These are phyloP conservation scores for Trypanosoma rangeli DNA, from an alignment of 208 protist genomes.

Conservation along the genomic window DNA sequence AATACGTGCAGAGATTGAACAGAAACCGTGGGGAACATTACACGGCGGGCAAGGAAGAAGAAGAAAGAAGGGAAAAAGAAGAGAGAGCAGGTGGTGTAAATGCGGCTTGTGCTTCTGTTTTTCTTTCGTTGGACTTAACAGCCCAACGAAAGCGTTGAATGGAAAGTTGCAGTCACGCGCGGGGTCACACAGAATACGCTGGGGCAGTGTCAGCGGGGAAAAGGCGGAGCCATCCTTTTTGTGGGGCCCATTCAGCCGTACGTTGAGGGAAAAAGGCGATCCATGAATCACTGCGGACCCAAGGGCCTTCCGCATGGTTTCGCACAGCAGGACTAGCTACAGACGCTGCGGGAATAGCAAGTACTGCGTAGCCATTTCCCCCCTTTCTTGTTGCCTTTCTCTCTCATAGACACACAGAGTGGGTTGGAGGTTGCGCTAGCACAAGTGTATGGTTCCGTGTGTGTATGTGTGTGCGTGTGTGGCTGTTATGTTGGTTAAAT, in stretches of 20 bases:
- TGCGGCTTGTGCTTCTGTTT: not conserved
- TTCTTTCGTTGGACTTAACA: conserved; percentile 16
- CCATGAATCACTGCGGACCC: conserved; percentile 22
- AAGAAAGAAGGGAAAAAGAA: not conserved
- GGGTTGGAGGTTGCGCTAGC: not conserved
- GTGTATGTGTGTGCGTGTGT: not conserved
- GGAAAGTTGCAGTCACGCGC: not conserved
- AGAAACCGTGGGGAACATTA: not conserved
- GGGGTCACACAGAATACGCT: conserved; percentile 8
- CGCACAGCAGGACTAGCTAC: conserved; percentile 4
- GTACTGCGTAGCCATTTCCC: not conserved
- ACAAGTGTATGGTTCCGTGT: not conserved
- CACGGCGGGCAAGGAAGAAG: conserved; percentile 1
- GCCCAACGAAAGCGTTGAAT: conserved; percentile 17
- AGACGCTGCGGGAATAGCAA: conserved; percentile 21
- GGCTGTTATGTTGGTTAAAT: not conserved
- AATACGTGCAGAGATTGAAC: not conserved
- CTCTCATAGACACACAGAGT: not conserved
- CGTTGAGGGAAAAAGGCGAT: conserved; percentile 27
- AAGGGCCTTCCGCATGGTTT: conserved; percentile 30
- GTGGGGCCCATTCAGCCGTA: conserved; percentile 10
- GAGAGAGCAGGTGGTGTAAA: not conserved
- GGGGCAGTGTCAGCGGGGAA: conserved; percentile 22
- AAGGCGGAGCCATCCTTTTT: conserved; percentile 16
- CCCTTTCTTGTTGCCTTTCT: too few species aligned